Conservation (phyloP, 768 basidiomycete genomes). For the Trametes meyenii region DNA sequence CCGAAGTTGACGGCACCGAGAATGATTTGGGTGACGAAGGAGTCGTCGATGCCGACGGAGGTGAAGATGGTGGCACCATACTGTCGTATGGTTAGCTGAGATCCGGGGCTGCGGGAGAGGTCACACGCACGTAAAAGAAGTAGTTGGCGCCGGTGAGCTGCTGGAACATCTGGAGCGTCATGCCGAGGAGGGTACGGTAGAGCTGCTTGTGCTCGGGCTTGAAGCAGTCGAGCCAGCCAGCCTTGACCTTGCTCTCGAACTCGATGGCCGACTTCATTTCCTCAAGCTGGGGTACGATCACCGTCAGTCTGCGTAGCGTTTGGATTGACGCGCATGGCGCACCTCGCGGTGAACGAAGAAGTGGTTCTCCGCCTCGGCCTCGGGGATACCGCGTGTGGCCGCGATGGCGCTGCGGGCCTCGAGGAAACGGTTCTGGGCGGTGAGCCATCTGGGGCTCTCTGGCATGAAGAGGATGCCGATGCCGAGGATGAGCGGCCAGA, state of each 20-base stretch:
- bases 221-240: conserved; percentile 76
- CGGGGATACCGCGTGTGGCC: conserved; percentile 50
- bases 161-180: conserved; percentile 69
- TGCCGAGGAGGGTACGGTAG: conserved; percentile 65
- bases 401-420: conserved; percentile 54
- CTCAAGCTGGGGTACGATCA: conserved; percentile 30
- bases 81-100: conserved; percentile 12
- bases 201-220: conserved; percentile 53
- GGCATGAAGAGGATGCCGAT: conserved; percentile 72
- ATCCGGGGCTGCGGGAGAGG: background rate
- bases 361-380: conserved; percentile 42
- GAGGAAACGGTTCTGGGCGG: conserved; percentile 47
- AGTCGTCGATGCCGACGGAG: conserved; percentile 67
- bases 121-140: conserved; percentile 54
- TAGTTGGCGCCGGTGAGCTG: conserved; percentile 75
- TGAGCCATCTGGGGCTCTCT: conserved; percentile 66
- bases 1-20: conserved; percentile 73
- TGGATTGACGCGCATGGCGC: conserved; percentile 3
- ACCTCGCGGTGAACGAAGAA: conserved; percentile 49
- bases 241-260: conserved; percentile 47
- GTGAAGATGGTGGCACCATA: conserved; percentile 65
- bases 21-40: conserved; percentile 75
- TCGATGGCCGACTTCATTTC: conserved; percentile 59
- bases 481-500: conserved; percentile 65
- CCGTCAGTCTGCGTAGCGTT: background rate